Evolutionary conservation across 768 basidiomycete genomes (phyloP).

Genomic region (Trametes elegans): DNA sequence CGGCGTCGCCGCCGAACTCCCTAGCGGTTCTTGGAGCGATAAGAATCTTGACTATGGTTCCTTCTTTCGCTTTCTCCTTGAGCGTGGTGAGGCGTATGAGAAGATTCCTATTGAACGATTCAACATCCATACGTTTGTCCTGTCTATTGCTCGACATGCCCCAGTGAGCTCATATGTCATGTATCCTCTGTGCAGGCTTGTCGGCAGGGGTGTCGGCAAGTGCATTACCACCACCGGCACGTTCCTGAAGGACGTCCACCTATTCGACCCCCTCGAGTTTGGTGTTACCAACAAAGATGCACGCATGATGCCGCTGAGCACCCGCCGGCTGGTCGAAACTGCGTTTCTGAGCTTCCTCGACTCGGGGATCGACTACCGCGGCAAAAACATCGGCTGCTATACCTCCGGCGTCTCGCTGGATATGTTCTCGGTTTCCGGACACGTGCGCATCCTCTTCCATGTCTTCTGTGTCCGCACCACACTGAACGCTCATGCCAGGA

Average conservation of each 20-base stretch:
- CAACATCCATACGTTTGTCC: too few relatives aligned
- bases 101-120: too few relatives aligned
- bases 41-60: too few relatives aligned
- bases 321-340: slow-evolving; percentile 38
- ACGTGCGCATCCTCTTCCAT: neutral
- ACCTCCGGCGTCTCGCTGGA: slow-evolving; percentile 33
- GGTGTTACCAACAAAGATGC: slow-evolving; percentile 39
- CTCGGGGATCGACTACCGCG: slow-evolving; percentile 47
- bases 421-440: slow-evolving; percentile 1
- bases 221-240: slow-evolving; percentile 29
- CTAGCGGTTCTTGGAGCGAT: too few relatives aligned
- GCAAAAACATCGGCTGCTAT: slow-evolving; percentile 41
- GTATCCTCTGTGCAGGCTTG: too few relatives aligned
- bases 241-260: slow-evolving; percentile 36
- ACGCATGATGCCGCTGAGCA: slow-evolving; percentile 31
- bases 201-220: neutral
- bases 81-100: too few relatives aligned
- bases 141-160: too few relatives aligned
- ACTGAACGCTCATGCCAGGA: slow-evolving; percentile 26
- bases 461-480: neutral
- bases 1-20: too few relatives aligned
- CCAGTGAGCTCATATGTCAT: too few relatives aligned
- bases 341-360: slow-evolving; percentile 44
- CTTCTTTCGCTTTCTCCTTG: too few relatives aligned
- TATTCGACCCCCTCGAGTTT: slow-evolving; percentile 41